Percentiles rank a stretch among this genome's conserved stretches.
These are phyloP conservation scores for Penicillium digitatum DNA, from an alignment of 2,329 filamentous ascomycete species.

Conservation along the genomic window DNA sequence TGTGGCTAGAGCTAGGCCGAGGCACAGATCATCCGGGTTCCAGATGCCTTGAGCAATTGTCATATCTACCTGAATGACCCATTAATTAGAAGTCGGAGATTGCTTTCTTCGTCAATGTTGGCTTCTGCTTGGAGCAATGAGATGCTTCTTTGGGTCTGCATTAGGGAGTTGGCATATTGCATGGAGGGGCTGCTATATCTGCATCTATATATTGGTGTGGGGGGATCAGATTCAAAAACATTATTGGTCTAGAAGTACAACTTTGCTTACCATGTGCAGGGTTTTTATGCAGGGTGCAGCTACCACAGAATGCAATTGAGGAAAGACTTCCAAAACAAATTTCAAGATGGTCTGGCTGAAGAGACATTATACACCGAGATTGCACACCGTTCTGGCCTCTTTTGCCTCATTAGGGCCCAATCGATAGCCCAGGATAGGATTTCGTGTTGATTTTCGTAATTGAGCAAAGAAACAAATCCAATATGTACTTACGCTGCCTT, in stretches of 20 bases:
- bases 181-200: not conserved
- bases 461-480: not conserved
- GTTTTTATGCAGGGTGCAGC: not conserved
- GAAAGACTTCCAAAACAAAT: not conserved
- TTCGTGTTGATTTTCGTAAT: not conserved
- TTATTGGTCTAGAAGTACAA: not conserved
- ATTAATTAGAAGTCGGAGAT: not conserved
- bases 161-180: not conserved
- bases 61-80: conserved; percentile 28
- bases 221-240: not conserved
- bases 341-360: no score
- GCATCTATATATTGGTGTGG: not conserved
- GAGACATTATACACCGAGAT: not conserved
- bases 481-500: not conserved
- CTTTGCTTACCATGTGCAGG: not conserved
- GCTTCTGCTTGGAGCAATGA: not conserved
- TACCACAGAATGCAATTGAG: not conserved
- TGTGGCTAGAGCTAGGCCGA: conserved; percentile 24
- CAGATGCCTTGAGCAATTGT: conserved; percentile 27
- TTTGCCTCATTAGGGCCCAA: no score
- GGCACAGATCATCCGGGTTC: conserved; percentile 28
- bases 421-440: not conserved
- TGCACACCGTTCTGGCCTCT: not conserved
- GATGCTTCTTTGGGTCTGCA: not conserved
- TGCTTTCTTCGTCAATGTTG: not conserved